Evolutionary conservation across 179 eudicot species (phyloP), one percentile per base, ranked within the genome.

Genomic region (Patellifolia procumbens): DNA sequence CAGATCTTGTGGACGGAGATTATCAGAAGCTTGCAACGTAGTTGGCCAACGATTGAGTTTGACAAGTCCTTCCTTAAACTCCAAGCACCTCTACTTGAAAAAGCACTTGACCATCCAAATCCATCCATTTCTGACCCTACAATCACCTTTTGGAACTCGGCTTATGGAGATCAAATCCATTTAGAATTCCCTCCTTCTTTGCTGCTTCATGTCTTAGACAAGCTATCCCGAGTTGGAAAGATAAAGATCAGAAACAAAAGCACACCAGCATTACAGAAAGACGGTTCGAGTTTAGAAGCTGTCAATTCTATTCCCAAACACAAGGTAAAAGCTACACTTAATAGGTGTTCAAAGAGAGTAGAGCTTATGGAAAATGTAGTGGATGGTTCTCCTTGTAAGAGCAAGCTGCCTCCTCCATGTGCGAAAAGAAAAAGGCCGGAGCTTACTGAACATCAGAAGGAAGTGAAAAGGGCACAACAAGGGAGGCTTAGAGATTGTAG

Each of bases 381-480:
- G 55, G 74, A 65, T 7, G 78, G 70, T 13, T 63, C 59, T 52
- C 32, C 43, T 20, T 17, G 65, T 64, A 78, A 60, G 35, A 76
- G 75, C 52, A 76, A 77, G 20, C 45, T 35, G 59, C 69, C 37
- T 76, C 79, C 71, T 76, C 81, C 72, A 19, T 76, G 52, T 45
- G 68, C 68, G 34, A 93, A 90, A 79, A 77, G 94, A 75, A 92
- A 80, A 79, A 81, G 84, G 69, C 24, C 59, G 24, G 97, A 93
- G 60, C 81, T 87, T 22, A 92, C 95, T 7, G 92, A 92, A 73
- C 97, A 88, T 85, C 97, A 93, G 75, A 88, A 84, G 83, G 97
- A 92, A 86, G 97, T 92, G 85, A 87, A 93, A 78, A 86, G 91
- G 72, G 97, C 97, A 19, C 97, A 92, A 58, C 98, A 92, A 83